Evolutionary conservation across 306 rosid species (phyloP), one percentile per base, ranked within the genome.

Genomic region (Glycine tomentella): DNA sequence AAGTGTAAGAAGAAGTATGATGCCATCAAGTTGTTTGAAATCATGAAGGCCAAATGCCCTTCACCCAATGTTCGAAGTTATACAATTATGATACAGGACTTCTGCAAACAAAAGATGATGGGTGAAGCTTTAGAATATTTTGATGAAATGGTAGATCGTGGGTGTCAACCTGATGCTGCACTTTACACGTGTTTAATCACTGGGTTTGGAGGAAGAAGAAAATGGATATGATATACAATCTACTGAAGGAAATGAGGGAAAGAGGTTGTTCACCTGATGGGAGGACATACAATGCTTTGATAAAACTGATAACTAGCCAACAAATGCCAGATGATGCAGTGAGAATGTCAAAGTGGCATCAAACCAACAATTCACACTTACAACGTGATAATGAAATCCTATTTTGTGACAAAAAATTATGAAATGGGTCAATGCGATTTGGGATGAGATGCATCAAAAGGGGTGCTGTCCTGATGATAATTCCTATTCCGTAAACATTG

Each of bases 321-420:
- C 91, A 87, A 75, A 93, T 89, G 98, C 92, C 99, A 2, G 93
- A 90, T 50, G 93, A 93, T 63, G 96, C 97, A 0, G 84, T 81
- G 70, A 84, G 83, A 83, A 83, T 91, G 66, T 85, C 84, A 82
- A 57, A 84, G 80, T 72, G 93, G 93, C 62, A 50, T 90, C 79
- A 72, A 86, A 78, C 90, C 98, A 52, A 73, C 97, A 16, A 86
- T 93, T 80, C 97, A 95, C 86, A 90, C 98, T 25, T 95, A 87
- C 82, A 90, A 88, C 87, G 93, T 93, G 99, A 84, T 93, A 36
- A 88, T 94, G 99, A 95, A 91, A 50, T 91, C 99, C 72, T 93
- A 87, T 82, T 91, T 89, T 74, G 88, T 80, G 75, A 75, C 85
- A 4, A 89, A 87, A 85, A 87, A 91, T 84, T 90, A 91, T 51